Evolutionary conservation across 441 rosid species (phyloP).

Genomic region (Capsella rubella): DNA sequence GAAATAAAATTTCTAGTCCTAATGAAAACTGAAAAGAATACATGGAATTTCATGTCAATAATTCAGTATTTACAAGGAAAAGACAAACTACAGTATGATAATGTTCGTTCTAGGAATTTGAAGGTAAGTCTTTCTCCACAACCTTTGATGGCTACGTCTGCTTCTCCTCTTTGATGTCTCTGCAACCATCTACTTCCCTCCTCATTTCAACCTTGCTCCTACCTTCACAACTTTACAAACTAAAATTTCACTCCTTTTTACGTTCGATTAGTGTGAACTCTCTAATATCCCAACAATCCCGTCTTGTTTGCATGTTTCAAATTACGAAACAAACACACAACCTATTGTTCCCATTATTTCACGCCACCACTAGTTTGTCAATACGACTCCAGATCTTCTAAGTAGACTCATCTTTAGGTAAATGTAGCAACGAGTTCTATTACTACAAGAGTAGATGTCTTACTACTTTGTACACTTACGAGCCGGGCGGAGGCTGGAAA

Average conservation of each 20-base stretch:
- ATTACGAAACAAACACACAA: not conserved
- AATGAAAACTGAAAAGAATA: no score
- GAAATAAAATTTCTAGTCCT: no score
- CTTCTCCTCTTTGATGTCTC: not conserved
- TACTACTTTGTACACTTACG: constrained; percentile 19
- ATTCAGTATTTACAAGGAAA: not conserved
- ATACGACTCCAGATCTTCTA: not conserved
- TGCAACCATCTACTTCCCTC: not conserved
- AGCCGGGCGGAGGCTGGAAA: constrained; percentile 59
- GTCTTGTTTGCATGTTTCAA: not conserved
- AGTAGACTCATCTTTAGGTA: not conserved
- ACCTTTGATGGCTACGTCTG: not conserved
- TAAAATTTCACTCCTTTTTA: not conserved
- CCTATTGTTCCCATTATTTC: not conserved
- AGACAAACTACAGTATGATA: not conserved
- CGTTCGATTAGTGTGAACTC: not conserved
- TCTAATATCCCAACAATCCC: not conserved
- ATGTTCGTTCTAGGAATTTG: not conserved
- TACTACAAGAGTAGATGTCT: constrained; percentile 5
- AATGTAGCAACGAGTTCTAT: not conserved
- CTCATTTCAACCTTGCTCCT: constrained; percentile 1
- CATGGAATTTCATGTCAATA: no score
- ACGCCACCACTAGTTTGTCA: not conserved
- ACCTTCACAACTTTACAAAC: not conserved
- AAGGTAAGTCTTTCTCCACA: not conserved